Evolutionary conservation across 257 asterid genomes (phyloP).

Genomic region (Ocimum tenuiflorum): DNA sequence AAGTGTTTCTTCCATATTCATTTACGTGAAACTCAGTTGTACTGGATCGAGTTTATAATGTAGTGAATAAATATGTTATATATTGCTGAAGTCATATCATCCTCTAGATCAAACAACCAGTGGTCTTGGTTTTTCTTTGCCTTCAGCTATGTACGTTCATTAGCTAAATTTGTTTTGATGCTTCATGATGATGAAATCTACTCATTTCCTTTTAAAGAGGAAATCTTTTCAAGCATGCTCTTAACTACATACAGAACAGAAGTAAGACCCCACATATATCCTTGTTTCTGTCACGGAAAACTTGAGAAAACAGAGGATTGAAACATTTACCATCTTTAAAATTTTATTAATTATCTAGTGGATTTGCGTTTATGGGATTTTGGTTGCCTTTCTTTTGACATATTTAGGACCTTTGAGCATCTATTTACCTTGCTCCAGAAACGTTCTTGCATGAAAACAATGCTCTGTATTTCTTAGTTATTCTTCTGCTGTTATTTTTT

Average conservation of each 20-base stretch:
- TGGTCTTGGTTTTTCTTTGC: constrained; percentile 3
- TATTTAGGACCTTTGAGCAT: neutral
- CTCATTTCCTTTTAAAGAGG: neutral
- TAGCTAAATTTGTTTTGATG: neutral
- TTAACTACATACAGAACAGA: neutral
- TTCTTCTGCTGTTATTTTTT: neutral
- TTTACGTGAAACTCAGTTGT: constrained; percentile 4
- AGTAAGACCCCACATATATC: neutral
- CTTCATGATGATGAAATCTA: neutral
- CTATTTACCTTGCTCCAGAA: neutral
- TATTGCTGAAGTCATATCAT: neutral
- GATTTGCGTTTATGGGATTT: constrained; percentile 15
- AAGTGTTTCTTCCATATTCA: constrained; percentile 1
- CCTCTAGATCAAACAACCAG: neutral
- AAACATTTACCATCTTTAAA: neutral
- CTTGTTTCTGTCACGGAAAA: constrained; percentile 6
- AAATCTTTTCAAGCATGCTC: constrained; percentile 3
- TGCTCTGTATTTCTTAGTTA: neutral
- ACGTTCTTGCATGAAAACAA: neutral
- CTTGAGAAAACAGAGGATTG: neutral
- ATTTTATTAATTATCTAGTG: neutral
- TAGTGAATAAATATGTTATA: neutral
- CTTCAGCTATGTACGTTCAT: neutral
- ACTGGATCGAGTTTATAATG: neutral
- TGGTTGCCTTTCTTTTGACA: neutral